phyloP scores from a whole-genome alignment of 129 eudicot species.

The Glebionis coronaria region DNA sequence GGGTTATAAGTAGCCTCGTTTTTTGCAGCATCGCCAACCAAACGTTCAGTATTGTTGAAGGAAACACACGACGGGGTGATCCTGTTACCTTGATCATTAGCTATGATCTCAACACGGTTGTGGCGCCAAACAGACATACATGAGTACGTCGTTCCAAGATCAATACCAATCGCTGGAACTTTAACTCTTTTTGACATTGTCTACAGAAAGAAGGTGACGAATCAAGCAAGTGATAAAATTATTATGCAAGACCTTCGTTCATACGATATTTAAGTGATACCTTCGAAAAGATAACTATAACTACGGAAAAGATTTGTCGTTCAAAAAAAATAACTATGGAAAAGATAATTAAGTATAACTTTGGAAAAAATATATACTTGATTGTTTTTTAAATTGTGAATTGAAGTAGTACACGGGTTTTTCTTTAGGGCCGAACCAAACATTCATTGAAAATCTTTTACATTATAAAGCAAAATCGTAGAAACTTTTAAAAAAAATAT shows the following conservation, averaged over 20 bases:
- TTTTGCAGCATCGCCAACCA: slow-evolving; percentile 38
- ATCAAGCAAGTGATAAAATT: neutral
- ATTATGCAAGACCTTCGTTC: neutral
- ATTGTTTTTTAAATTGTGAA: no score
- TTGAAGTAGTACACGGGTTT: no score
- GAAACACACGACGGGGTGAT: slow-evolving; percentile 38
- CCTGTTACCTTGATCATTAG: slow-evolving; percentile 38
- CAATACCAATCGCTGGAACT: slow-evolving; percentile 31
- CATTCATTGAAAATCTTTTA: no score
- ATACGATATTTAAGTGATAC: neutral
- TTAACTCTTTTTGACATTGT: slow-evolving; percentile 21
- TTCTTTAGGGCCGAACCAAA: no score
- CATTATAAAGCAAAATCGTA: no score
- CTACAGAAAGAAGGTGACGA: neutral
- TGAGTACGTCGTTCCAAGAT: slow-evolving; percentile 37
- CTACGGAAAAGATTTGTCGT: no score
- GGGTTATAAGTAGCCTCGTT: slow-evolving; percentile 32
- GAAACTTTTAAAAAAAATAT: no score
- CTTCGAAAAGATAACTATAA: no score
- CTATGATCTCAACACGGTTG: slow-evolving; percentile 30
- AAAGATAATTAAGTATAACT: no score
- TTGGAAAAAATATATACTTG: no score
- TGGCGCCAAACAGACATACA: slow-evolving; percentile 36
- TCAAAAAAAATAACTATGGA: no score
- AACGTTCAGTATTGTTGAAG: slow-evolving; percentile 28